Evolutionary conservation across 2,329 filamentous ascomycete genomes (phyloP).

Genomic region (Colletotrichum liaoningense): DNA sequence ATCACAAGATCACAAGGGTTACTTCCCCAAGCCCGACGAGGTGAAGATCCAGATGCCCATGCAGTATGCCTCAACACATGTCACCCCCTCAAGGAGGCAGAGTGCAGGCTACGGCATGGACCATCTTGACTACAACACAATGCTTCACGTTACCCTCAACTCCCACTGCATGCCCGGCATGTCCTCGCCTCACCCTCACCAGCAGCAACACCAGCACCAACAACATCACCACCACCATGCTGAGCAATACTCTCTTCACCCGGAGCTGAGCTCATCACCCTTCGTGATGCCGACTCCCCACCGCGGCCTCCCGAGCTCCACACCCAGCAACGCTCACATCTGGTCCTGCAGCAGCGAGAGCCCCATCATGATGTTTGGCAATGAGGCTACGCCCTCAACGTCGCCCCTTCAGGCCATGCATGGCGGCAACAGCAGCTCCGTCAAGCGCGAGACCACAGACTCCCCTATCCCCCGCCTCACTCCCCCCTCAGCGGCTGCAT

Average conservation of each 20-base stretch:
- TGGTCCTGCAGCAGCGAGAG: constrained; percentile 55
- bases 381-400: constrained; percentile 42
- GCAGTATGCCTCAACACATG: constrained; percentile 24
- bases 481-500: constrained; percentile 46
- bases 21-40: constrained; percentile 32
- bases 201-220: constrained; percentile 11
- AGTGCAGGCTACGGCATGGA: constrained; percentile 40
- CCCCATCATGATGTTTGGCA: constrained; percentile 52
- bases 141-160: constrained; percentile 44
- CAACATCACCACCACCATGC: not conserved
- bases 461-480: constrained; percentile 45
- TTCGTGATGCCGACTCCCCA: constrained; percentile 36
- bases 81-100: constrained; percentile 33
- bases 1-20: constrained; percentile 27
- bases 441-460: constrained; percentile 49
- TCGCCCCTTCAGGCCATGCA: constrained; percentile 47
- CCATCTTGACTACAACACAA: constrained; percentile 50
- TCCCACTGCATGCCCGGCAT: constrained; percentile 35
- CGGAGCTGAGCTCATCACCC: constrained; percentile 36
- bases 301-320: constrained; percentile 48
- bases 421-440: constrained; percentile 39
- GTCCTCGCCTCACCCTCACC: constrained; percentile 29
- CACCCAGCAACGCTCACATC: constrained; percentile 49
- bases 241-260: constrained; percentile 32
- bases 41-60: constrained; percentile 30